phyloP scores from a whole-genome alignment of 345 rosid genomes.

The Populus ilicifolia region DNA sequence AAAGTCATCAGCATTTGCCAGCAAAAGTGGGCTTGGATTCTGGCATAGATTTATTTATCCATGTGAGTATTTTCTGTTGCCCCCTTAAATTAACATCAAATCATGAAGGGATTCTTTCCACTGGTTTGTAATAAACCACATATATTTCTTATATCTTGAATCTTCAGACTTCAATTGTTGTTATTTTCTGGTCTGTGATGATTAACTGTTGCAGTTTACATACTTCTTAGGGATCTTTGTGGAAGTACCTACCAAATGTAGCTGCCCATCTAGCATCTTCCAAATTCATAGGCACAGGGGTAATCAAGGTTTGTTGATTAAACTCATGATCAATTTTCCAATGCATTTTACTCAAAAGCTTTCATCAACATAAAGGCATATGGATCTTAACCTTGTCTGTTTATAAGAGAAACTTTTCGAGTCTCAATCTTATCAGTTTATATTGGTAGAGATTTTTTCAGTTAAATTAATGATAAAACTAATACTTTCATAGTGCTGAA shows the following conservation, averaged over 20 bases:
- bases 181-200: neutral
- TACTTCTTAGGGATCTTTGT: neutral
- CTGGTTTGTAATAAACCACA: neutral
- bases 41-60: conserved; percentile 22
- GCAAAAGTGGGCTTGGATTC: conserved; percentile 11
- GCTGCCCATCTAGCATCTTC: neutral
- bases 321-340: too few species aligned
- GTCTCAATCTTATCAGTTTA: too few species aligned
- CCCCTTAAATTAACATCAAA: neutral
- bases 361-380: too few species aligned
- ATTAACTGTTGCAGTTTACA: neutral
- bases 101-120: too few species aligned
- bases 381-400: too few species aligned
- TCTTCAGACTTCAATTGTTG: neutral
- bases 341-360: too few species aligned
- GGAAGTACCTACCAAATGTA: neutral
- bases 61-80: conserved; percentile 12
- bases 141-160: too few species aligned
- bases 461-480: neutral
- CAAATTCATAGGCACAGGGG: neutral
- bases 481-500: neutral
- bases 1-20: conserved; percentile 26
- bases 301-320: neutral
- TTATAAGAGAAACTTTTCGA: too few species aligned
- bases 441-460: too few species aligned